These are phyloP conservation scores for Grifola frondosa DNA, from an alignment of 1,284 basidiomycete genomes.

Conservation along the genomic window DNA sequence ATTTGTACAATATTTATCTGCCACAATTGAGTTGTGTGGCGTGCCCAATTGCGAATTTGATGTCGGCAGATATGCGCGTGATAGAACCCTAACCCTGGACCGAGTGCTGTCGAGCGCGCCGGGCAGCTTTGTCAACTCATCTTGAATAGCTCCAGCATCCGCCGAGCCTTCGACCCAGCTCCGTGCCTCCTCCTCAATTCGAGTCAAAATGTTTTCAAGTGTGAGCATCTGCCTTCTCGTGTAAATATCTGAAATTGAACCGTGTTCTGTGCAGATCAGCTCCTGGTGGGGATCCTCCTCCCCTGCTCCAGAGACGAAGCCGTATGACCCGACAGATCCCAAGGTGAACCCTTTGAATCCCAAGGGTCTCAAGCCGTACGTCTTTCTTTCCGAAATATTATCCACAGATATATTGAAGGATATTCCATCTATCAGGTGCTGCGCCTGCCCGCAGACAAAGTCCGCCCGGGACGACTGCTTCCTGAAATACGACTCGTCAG, in stretches of 20 bases:
- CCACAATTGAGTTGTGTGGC: too few species aligned
- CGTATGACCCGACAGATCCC: slow-evolving; percentile 65
- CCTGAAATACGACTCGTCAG: slow-evolving; percentile 68
- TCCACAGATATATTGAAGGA: too few species aligned
- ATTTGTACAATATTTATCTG: too few species aligned
- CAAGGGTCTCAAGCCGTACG: slow-evolving; percentile 88
- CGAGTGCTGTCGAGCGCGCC: too few species aligned
- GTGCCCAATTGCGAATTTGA: too few species aligned
- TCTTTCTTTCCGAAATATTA: slow-evolving; percentile 20
- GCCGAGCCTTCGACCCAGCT: too few species aligned
- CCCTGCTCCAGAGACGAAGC: slow-evolving; percentile 34
- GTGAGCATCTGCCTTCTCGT: slow-evolving; percentile 7
- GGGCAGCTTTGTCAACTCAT: too few species aligned
- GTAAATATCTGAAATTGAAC: not conserved
- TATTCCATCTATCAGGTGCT: too few species aligned
- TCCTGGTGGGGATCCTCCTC: slow-evolving; percentile 43
- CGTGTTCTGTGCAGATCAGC: slow-evolving; percentile 31
- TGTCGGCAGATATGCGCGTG: too few species aligned
- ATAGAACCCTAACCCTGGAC: too few species aligned
- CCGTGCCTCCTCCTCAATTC: too few species aligned
- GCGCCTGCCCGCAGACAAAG: slow-evolving; percentile 95
- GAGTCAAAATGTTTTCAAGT: slow-evolving; percentile 7
- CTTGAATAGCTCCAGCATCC: too few species aligned
- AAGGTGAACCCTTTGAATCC: slow-evolving; percentile 86
- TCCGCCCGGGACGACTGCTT: slow-evolving; percentile 91